Percentiles rank a stretch among this genome's conserved stretches.
Evolutionary conservation across 1,284 basidiomycete genomes (phyloP).

Genomic region (Cryptococcus deneoformans): DNA sequence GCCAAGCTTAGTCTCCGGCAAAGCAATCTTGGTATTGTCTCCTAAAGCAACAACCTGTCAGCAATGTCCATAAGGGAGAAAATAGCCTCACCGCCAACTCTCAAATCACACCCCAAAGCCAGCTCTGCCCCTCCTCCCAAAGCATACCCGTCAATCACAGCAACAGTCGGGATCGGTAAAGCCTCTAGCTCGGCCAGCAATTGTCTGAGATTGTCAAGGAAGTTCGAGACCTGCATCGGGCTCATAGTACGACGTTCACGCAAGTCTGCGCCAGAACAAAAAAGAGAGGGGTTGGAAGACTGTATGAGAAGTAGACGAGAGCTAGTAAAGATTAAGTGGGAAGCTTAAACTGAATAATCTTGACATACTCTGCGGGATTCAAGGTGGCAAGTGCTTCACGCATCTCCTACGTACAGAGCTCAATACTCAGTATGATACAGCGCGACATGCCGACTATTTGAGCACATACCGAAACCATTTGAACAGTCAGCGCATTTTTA

Average conservation of each 20-base stretch:
- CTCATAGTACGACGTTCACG: slow-evolving; percentile 80
- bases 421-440: not conserved
- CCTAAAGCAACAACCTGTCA: slow-evolving; percentile 46
- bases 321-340: slow-evolving; percentile 8
- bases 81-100: slow-evolving; percentile 65
- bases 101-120: slow-evolving; percentile 79
- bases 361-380: slow-evolving; percentile 21
- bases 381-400: slow-evolving; percentile 65
- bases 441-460: not conserved
- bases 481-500: slow-evolving; percentile 83
- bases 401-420: slow-evolving; percentile 58
- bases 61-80: not conserved
- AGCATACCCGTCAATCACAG: slow-evolving; percentile 89
- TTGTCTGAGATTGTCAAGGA: slow-evolving; percentile 71
- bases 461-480: slow-evolving; percentile 61
- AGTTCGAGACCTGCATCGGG: slow-evolving; percentile 67
- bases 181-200: slow-evolving; percentile 72
- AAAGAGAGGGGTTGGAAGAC: slow-evolving; percentile 69
- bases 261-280: slow-evolving; percentile 92
- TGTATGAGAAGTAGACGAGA: slow-evolving; percentile 70
- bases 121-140: slow-evolving; percentile 89
- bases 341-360: not conserved
- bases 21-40: slow-evolving; percentile 63
- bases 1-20: slow-evolving; percentile 80
- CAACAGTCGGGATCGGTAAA: slow-evolving; percentile 82